Evolutionary conservation across 352 stramenopile species (phyloP).

Genomic region (Phytophthora citrophthora): DNA sequence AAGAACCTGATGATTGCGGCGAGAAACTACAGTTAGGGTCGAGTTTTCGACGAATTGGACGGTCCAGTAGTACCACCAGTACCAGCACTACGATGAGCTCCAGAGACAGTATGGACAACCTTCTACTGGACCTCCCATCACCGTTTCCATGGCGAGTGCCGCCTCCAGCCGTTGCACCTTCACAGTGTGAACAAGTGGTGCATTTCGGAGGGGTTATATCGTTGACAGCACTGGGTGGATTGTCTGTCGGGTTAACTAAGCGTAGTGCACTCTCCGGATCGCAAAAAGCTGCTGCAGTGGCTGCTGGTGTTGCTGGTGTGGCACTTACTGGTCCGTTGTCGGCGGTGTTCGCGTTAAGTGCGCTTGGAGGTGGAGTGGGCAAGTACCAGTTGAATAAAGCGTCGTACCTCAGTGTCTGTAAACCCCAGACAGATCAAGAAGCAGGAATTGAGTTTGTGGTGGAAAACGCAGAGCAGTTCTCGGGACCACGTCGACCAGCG

Average conservation of each 20-base stretch:
- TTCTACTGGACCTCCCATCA: slow-evolving; percentile 9
- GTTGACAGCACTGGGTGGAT: slow-evolving; percentile 56
- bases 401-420: slow-evolving; percentile 55
- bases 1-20: background rate
- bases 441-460: slow-evolving; percentile 52
- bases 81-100: slow-evolving; percentile 24
- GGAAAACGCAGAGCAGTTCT: slow-evolving; percentile 66
- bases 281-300: slow-evolving; percentile 62
- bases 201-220: slow-evolving; percentile 54
- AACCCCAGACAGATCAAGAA: slow-evolving; percentile 26
- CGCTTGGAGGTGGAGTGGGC: slow-evolving; percentile 56
- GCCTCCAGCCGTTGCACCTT: slow-evolving; percentile 25
- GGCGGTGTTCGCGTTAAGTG: slow-evolving; percentile 57
- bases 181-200: slow-evolving; percentile 38
- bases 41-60: slow-evolving; percentile 1
- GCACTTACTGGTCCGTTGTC: slow-evolving; percentile 61
- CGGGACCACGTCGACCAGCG: slow-evolving; percentile 42
- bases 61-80: slow-evolving; percentile 26
- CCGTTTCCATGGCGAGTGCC: slow-evolving; percentile 31
- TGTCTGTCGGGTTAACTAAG: slow-evolving; percentile 57
- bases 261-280: slow-evolving; percentile 59
- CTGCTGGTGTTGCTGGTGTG: slow-evolving; percentile 57
- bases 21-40: slow-evolving; percentile 7
- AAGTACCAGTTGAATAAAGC: slow-evolving; percentile 79
- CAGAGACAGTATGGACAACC: slow-evolving; percentile 25